Evolutionary conservation across 164 flowering plant species (phyloP).

Genomic region (Stephania yunnanensis): DNA sequence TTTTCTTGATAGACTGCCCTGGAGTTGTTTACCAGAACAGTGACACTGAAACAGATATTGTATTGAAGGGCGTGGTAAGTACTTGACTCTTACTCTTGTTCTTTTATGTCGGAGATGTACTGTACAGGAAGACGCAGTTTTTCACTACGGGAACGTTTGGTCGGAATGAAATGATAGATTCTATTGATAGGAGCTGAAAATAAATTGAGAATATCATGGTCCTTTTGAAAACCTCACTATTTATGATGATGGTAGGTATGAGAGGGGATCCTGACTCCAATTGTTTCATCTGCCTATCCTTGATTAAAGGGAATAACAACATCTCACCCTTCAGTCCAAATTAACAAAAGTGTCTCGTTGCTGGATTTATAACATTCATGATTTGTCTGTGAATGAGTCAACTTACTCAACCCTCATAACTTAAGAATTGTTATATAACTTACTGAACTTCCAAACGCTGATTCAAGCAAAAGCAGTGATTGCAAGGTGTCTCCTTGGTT

Average conservation of each 20-base stretch:
- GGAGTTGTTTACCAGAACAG: conserved; percentile 94
- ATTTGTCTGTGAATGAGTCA: too few species aligned
- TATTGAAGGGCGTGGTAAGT: conserved; percentile 98
- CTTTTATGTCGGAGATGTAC: not conserved
- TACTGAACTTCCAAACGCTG: too few species aligned
- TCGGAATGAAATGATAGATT: not conserved
- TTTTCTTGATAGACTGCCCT: conserved; percentile 96
- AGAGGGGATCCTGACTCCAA: not conserved
- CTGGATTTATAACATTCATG: too few species aligned
- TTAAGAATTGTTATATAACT: too few species aligned
- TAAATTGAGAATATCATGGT: not conserved
- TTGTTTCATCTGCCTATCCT: too few species aligned
- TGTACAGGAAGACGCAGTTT: not conserved
- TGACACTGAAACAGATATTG: conserved; percentile 93
- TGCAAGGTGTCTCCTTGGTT: too few species aligned
- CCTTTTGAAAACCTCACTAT: not conserved
- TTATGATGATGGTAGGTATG: not conserved
- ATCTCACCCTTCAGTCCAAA: too few species aligned
- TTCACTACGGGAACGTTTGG: not conserved
- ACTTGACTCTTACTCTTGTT: not conserved
- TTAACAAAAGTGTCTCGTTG: too few species aligned
- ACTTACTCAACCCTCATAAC: too few species aligned
- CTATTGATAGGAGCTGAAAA: not conserved
- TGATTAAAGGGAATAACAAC: too few species aligned
- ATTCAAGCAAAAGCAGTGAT: too few species aligned